Conservation (phyloP, 371 early-diverging fungal species). For the Apophysomyces elegans region DNA sequence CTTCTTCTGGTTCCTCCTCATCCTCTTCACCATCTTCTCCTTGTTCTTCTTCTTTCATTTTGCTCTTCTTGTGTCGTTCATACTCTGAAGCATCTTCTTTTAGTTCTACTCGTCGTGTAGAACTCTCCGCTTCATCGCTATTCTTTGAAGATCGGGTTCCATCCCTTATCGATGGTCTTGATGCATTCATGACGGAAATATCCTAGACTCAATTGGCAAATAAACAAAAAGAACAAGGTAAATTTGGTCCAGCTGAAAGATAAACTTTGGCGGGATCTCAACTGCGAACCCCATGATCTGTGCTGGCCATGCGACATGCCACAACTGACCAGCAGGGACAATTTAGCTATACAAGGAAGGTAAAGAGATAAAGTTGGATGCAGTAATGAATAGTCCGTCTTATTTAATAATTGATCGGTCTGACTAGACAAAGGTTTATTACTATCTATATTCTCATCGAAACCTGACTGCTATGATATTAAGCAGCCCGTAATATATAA, state of each 20-base stretch:
- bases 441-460: too few relatives aligned
- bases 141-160: too few relatives aligned
- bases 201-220: not conserved
- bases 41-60: constrained; percentile 1
- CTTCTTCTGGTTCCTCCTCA: constrained; percentile 13
- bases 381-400: too few relatives aligned
- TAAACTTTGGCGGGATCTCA: not conserved
- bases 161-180: not conserved
- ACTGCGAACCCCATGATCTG: not conserved
- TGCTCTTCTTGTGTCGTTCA: not conserved
- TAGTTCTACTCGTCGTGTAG: not conserved
- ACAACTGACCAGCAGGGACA: not conserved
- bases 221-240: not conserved
- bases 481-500: too few relatives aligned
- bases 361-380: too few relatives aligned
- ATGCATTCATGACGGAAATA: not conserved
- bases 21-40: constrained; percentile 6
- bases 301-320: not conserved
- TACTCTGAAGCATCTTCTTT: not conserved
- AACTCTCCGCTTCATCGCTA: too few relatives aligned
- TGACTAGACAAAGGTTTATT: too few relatives aligned
- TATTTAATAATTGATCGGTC: too few relatives aligned
- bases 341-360: too few relatives aligned
- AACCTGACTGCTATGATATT: too few relatives aligned
- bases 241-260: not conserved